Conservation (phyloP, 75 land plant species). For the Cunninghamia lanceolata region DNA sequence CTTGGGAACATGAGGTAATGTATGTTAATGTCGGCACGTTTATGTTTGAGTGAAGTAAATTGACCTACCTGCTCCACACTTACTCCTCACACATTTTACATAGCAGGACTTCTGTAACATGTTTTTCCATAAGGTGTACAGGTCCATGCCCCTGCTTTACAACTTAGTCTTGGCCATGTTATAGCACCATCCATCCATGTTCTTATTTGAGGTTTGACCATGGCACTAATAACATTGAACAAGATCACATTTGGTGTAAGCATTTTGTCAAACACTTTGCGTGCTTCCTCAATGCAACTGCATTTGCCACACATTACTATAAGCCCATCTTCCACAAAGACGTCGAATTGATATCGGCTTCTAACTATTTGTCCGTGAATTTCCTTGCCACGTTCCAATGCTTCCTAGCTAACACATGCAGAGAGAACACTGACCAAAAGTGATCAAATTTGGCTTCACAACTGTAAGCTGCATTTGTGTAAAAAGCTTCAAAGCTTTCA, state of each 20-base stretch:
- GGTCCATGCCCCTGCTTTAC: too few species aligned
- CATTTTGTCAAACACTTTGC: constrained; percentile 22
- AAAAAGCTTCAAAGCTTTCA: constrained; percentile 24
- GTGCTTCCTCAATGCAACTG: constrained; percentile 25
- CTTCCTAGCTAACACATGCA: constrained; percentile 22
- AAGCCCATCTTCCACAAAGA: constrained; percentile 26
- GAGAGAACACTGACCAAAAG: constrained; percentile 33
- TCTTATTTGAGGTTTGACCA: too few species aligned
- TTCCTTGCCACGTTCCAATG: constrained; percentile 34
- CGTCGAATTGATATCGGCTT: constrained; percentile 19
- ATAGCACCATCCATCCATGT: too few species aligned
- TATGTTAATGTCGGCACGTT: too few species aligned
- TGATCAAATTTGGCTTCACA: constrained; percentile 26
- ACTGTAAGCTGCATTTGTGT: constrained; percentile 25
- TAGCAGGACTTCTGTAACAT: too few species aligned
- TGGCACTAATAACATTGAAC: constrained; percentile 1
- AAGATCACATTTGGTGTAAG: constrained; percentile 18
- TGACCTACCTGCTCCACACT: too few species aligned
- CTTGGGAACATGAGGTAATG: too few species aligned
- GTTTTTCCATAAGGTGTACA: too few species aligned
- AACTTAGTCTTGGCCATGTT: too few species aligned
- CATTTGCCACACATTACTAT: constrained; percentile 49
- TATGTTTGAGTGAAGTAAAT: too few species aligned
- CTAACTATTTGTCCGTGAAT: constrained; percentile 37
- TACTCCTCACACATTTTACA: too few species aligned